phyloP scores from a whole-genome alignment of 2,329 filamentous ascomycete species.

The Didymosphaeria variabile region DNA sequence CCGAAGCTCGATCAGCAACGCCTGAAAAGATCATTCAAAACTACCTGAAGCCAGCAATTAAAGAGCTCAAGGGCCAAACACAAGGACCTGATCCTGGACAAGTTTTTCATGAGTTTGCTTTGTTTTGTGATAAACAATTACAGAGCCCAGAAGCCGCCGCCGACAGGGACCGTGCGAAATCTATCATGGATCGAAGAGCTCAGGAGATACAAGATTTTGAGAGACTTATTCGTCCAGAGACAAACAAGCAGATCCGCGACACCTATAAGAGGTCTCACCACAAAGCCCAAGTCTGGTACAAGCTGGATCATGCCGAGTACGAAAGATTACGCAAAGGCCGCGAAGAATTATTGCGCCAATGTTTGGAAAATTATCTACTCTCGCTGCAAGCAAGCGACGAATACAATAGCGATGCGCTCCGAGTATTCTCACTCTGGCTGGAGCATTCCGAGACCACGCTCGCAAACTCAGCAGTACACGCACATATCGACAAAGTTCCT shows the following conservation, averaged over 20 bases:
- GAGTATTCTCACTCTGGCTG: conserved; percentile 94
- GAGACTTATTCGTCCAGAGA: conserved; percentile 61
- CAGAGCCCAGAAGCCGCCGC: conserved; percentile 85
- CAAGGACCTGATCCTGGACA: conserved; percentile 79
- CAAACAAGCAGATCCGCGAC: conserved; percentile 57
- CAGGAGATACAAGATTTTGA: conserved; percentile 81
- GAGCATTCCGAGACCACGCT: conserved; percentile 79
- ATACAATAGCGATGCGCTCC: conserved; percentile 87
- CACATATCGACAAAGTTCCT: conserved; percentile 76
- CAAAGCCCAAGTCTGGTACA: conserved; percentile 86
- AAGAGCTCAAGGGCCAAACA: conserved; percentile 74
- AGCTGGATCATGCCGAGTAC: conserved; percentile 89
- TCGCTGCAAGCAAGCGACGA: conserved; percentile 85
- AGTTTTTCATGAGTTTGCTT: conserved; percentile 93
- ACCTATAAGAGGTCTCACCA: conserved; percentile 65
- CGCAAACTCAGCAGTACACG: conserved; percentile 79
- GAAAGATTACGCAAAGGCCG: conserved; percentile 78
- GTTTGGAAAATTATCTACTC: conserved; percentile 91
- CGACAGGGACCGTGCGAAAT: conserved; percentile 82
- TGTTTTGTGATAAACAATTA: conserved; percentile 93
- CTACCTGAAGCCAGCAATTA: conserved; percentile 85
- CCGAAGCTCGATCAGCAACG: conserved; percentile 88
- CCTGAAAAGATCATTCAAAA: conserved; percentile 88
- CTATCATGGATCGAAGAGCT: conserved; percentile 79
- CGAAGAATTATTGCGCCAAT: conserved; percentile 84